phyloP scores from a whole-genome alignment of 1,139 yeast genomes.

The Pneumocystis wakefieldiae region DNA sequence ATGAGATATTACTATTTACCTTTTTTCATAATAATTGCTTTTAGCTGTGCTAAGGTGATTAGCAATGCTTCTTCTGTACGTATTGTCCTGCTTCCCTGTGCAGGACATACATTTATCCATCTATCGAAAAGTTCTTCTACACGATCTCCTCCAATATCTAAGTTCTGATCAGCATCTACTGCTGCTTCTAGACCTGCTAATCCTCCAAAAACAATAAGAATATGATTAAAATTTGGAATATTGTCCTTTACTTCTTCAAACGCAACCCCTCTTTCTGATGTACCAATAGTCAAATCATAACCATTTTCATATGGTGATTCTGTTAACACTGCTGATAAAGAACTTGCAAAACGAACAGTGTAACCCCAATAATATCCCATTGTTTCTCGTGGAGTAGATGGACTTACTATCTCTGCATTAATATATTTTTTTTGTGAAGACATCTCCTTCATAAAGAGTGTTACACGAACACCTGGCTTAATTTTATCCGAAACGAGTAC shows the following conservation, averaged over 20 bases:
- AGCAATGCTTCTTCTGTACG: constrained; percentile 11
- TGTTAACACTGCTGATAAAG: constrained; percentile 11
- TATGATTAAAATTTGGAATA: constrained; percentile 6
- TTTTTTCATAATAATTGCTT: not conserved
- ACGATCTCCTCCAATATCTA: constrained; percentile 7
- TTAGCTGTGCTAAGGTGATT: constrained; percentile 7
- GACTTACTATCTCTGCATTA: constrained; percentile 10
- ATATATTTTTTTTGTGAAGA: constrained; percentile 3
- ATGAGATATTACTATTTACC: not conserved
- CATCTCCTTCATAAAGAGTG: constrained; percentile 3
- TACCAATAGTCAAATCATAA: constrained; percentile 2
- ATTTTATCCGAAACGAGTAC: constrained; percentile 8
- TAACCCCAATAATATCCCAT: constrained; percentile 14
- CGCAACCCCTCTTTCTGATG: constrained; percentile 8
- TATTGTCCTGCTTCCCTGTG: constrained; percentile 8
- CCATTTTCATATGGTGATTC: constrained; percentile 5
- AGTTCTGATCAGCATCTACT: constrained; percentile 5
- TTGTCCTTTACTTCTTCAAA: constrained; percentile 5
- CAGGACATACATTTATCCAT: constrained; percentile 10
- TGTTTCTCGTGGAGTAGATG: constrained; percentile 10
- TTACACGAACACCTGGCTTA: constrained; percentile 9
- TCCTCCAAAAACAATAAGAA: constrained; percentile 12
- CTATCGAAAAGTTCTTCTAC: constrained; percentile 10
- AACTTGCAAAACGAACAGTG: constrained; percentile 10
- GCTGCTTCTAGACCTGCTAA: constrained; percentile 9